Evolutionary conservation across 2,329 filamentous ascomycete species (phyloP), one percentile per base, ranked within the genome.

Genomic region (Neopestalotiopsis sp.): DNA sequence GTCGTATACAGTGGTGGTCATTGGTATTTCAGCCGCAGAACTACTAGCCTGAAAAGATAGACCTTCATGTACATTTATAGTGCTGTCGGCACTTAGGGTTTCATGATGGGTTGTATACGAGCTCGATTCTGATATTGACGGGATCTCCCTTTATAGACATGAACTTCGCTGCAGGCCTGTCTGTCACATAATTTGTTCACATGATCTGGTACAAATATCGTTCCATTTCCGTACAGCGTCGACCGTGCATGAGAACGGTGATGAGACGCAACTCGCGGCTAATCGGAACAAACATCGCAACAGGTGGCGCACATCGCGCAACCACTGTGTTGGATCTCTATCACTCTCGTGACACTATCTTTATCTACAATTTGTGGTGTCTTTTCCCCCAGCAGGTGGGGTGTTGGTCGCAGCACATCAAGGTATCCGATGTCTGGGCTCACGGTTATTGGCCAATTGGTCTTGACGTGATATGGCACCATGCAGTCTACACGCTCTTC

Each of bases 401-500:
- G 45, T 53, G 45, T 10, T 10, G 17, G 45, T 53, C n/a, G 45
- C 45, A 53, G 17, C 10, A 9, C 20, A n/a, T 53, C 45, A 53
- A 53, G 45, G 45, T 53, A 53, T 53, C 45, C 24, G 45, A 53
- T 53, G 45, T 2, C 10, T 10, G 45, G 45, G n/a, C 5, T 17
- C 45, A 53, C 45, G 17, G 38, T 49, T 7, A 64, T 64, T 64
- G 40, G 61, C 28, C 61, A 28, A 64, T 64, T 49, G n/a, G 7
- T 9, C 56, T 69, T 69, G 68, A 67, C 68, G 68, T 67, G 65
- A 69, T 69, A 69, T 69, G 64, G 68, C 68, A 69, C 65, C 68
- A 69, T 69, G 65, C 65, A 64, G 49, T 59, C 40, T 64, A 1
- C 3, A 49, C 59, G 32, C 65, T 45, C 30, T 34, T 24, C 34